Percentiles rank a stretch among this genome's conserved stretches.
These are phyloP conservation scores for Sanghuangporus weigelae DNA, from an alignment of 1,284 basidiomycete genomes.

Conservation along the genomic window DNA sequence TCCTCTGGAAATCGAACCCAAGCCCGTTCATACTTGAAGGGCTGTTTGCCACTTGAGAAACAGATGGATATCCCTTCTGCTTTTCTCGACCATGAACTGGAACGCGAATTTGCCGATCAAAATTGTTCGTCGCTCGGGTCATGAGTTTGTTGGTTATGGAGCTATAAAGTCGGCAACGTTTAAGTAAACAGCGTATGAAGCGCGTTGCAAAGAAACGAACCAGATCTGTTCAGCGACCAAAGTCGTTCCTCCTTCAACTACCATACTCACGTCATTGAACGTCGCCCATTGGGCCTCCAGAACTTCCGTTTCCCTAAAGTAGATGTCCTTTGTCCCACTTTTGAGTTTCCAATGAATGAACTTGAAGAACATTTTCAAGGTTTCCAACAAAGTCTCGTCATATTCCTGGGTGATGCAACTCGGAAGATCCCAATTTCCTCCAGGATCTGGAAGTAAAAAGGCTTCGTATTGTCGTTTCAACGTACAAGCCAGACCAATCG, in stretches of 20 bases:
- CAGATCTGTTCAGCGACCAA: slow-evolving; percentile 94
- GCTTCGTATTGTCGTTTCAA: slow-evolving; percentile 93
- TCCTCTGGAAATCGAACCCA: slow-evolving; percentile 14
- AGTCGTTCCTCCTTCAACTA: slow-evolving; percentile 83
- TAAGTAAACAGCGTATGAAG: background rate
- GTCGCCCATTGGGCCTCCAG: slow-evolving; percentile 97
- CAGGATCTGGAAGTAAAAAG: slow-evolving; percentile 81
- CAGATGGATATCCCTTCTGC: slow-evolving; percentile 5
- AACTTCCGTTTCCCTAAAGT: slow-evolving; percentile 97
- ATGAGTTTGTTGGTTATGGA: slow-evolving; percentile 87
- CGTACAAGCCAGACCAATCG: slow-evolving; percentile 89
- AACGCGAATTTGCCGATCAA: slow-evolving; percentile 88
- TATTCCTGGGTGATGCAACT: slow-evolving; percentile 87
- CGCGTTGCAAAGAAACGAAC: slow-evolving; percentile 37
- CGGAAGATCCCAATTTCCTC: slow-evolving; percentile 85
- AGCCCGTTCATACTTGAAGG: slow-evolving; percentile 10
- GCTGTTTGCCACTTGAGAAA: slow-evolving; percentile 3
- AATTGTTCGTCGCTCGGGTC: slow-evolving; percentile 87
- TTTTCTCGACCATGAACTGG: slow-evolving; percentile 41
- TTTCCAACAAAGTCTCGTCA: slow-evolving; percentile 85
- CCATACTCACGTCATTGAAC: slow-evolving; percentile 89
- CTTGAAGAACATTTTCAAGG: slow-evolving; percentile 88
- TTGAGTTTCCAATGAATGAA: slow-evolving; percentile 95
- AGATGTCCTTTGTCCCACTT: slow-evolving; percentile 85
- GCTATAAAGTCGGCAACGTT: slow-evolving; percentile 33